A percentile compares a stretch with the other conserved stretches of the same genome.
phyloP scores from a whole-genome alignment of 306 rosid species.

The Begonia fuchsioides region DNA sequence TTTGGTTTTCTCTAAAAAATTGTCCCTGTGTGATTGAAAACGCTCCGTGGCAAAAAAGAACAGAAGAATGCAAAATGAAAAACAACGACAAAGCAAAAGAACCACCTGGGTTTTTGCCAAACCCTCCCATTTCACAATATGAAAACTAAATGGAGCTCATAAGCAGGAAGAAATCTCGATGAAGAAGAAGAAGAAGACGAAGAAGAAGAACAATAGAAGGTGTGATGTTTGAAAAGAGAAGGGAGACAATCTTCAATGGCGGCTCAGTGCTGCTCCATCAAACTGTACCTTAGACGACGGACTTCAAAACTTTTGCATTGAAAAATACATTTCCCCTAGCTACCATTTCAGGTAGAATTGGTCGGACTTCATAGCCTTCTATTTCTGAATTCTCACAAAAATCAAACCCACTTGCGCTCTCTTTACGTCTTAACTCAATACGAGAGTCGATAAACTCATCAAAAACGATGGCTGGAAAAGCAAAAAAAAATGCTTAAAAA shows the following conservation, averaged over 20 bases:
- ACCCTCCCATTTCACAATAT: constrained; percentile 10
- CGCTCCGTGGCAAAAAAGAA: constrained; percentile 23
- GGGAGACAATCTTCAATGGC: constrained; percentile 7
- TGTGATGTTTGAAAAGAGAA: not conserved
- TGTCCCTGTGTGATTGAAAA: constrained; percentile 17
- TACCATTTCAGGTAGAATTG: no score
- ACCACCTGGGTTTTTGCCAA: constrained; percentile 5
- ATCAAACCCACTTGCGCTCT: no score
- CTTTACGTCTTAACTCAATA: no score
- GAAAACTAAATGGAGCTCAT: not conserved
- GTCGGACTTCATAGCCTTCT: no score
- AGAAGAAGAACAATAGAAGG: not conserved
- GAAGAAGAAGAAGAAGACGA: not conserved
- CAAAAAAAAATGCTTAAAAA: no score
- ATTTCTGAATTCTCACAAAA: no score
- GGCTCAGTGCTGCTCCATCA: constrained; percentile 2
- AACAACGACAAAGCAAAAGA: constrained; percentile 1
- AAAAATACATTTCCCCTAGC: no score
- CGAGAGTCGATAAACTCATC: no score
- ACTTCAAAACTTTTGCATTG: no score
- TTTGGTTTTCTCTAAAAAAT: constrained; percentile 18
- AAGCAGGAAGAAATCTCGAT: not conserved
- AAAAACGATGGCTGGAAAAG: no score
- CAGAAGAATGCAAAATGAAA: constrained; percentile 8
- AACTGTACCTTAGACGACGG: not conserved